A percentile compares a stretch with the other conserved stretches of the same genome.
These are phyloP conservation scores for Podila epicladia DNA, from an alignment of 192 early-diverging fungal genomes.

Conservation along the genomic window DNA sequence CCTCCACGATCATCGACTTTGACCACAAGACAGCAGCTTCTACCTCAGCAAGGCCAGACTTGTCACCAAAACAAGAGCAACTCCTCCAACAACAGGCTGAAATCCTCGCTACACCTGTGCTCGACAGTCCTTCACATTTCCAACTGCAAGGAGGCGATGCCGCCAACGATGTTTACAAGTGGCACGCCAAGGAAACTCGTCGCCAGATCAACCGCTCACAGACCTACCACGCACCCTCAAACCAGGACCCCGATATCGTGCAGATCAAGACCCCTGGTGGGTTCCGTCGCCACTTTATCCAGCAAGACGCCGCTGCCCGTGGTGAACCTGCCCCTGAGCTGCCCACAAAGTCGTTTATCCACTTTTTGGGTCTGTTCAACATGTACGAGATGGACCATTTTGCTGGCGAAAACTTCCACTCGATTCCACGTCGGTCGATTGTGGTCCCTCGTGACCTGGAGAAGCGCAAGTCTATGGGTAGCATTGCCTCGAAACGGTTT, in stretches of 20 bases:
- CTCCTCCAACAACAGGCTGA: too few relatives aligned
- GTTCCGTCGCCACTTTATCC: constrained; percentile 84
- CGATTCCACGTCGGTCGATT: constrained; percentile 20
- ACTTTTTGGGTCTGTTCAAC: constrained; percentile 38
- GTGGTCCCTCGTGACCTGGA: constrained; percentile 34
- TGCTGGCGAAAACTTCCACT: constrained; percentile 56
- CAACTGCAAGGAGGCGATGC: constrained; percentile 56
- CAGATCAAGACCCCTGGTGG: constrained; percentile 78
- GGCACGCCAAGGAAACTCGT: constrained; percentile 39
- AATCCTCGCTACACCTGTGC: too few relatives aligned
- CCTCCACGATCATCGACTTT: background rate
- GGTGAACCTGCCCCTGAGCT: constrained; percentile 65
- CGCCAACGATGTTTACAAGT: constrained; percentile 57
- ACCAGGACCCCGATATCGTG: constrained; percentile 42
- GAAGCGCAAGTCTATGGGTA: constrained; percentile 15
- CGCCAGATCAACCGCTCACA: constrained; percentile 37
- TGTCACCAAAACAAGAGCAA: background rate
- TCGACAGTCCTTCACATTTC: constrained; percentile 32
- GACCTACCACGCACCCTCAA: constrained; percentile 24
- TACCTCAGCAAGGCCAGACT: background rate
- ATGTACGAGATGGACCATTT: constrained; percentile 57
- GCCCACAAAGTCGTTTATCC: constrained; percentile 34
- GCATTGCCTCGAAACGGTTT: constrained; percentile 6
- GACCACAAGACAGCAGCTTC: background rate
- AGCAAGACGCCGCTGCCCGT: constrained; percentile 65